Conservation (phyloP, 2,329 filamentous ascomycete species). For the Pseudogymnoascus sp. region DNA sequence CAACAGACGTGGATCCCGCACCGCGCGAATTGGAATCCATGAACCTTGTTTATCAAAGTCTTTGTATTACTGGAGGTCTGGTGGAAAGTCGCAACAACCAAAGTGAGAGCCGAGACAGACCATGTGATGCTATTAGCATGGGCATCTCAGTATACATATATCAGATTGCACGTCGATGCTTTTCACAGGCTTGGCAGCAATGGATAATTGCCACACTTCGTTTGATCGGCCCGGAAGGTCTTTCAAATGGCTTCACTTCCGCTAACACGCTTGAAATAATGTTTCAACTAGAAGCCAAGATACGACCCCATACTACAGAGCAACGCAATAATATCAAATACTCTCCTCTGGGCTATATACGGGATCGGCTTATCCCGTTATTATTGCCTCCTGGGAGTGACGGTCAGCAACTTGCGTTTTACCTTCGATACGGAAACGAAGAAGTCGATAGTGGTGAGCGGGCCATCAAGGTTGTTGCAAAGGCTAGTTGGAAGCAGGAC, state of each 20-base stretch:
- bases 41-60: background rate
- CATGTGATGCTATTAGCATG: slow-evolving; percentile 16
- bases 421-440: slow-evolving; percentile 13
- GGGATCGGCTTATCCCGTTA: slow-evolving; percentile 15
- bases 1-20: background rate
- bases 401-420: slow-evolving; percentile 12
- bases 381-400: slow-evolving; percentile 14
- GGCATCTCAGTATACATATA: slow-evolving; percentile 16
- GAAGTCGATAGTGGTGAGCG: slow-evolving; percentile 11
- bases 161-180: slow-evolving; percentile 17
- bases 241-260: slow-evolving; percentile 13
- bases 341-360: slow-evolving; percentile 10
- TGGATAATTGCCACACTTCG: slow-evolving; percentile 15
- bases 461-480: slow-evolving; percentile 14
- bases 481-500: slow-evolving; percentile 16
- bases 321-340: background rate
- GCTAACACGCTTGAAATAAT: slow-evolving; percentile 16
- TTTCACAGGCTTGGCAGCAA: slow-evolving; percentile 13
- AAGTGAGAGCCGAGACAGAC: slow-evolving; percentile 13
- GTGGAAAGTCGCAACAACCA: background rate
- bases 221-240: slow-evolving; percentile 15
- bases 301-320: background rate
- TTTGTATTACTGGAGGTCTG: background rate
- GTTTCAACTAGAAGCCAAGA: slow-evolving; percentile 12
- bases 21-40: background rate